A percentile compares a stretch with the other conserved stretches of the same genome.
phyloP scores from a whole-genome alignment of 2,329 filamentous ascomycete species.

The Penicillium sp. region DNA sequence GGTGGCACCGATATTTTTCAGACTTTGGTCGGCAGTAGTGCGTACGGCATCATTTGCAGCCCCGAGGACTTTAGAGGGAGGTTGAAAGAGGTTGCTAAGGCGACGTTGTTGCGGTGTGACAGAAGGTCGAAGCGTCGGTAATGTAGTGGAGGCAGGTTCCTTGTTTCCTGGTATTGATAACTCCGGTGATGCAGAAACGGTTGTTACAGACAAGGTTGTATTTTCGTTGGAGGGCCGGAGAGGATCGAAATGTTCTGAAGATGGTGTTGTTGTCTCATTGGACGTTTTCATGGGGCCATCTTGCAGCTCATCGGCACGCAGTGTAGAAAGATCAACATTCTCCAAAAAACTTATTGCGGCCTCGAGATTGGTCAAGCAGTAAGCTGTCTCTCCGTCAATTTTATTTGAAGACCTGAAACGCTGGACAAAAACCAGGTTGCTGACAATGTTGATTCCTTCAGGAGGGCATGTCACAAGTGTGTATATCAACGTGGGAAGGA shows the following conservation, averaged over 20 bases:
- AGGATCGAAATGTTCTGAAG: constrained; percentile 28
- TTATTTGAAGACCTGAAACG: constrained; percentile 82
- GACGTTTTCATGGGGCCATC: constrained; percentile 64
- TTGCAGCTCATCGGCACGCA: constrained; percentile 75
- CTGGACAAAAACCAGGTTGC: constrained; percentile 93
- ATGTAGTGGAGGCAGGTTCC: constrained; percentile 34
- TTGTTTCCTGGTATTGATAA: constrained; percentile 29
- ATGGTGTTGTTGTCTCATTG: constrained; percentile 28
- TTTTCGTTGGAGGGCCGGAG: constrained; percentile 26
- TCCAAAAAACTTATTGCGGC: constrained; percentile 92
- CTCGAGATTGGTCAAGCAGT: constrained; percentile 94
- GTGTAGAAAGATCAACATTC: constrained; percentile 87
- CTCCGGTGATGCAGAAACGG: constrained; percentile 32
- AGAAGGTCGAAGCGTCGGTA: constrained; percentile 32
- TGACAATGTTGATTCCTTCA: constrained; percentile 82
- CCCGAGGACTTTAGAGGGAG: constrained; percentile 76
- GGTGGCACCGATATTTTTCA: constrained; percentile 89
- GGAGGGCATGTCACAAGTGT: constrained; percentile 87
- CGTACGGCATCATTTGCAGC: constrained; percentile 82
- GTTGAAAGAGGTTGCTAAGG: constrained; percentile 81
- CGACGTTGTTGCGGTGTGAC: constrained; percentile 64
- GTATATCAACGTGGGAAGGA: constrained; percentile 95
- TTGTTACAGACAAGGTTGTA: constrained; percentile 29
- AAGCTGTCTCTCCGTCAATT: constrained; percentile 89
- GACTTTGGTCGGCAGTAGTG: constrained; percentile 82